These are phyloP conservation scores for Uncinocarpus reesii DNA, from an alignment of 2,329 filamentous ascomycete species.

Conservation along the genomic window DNA sequence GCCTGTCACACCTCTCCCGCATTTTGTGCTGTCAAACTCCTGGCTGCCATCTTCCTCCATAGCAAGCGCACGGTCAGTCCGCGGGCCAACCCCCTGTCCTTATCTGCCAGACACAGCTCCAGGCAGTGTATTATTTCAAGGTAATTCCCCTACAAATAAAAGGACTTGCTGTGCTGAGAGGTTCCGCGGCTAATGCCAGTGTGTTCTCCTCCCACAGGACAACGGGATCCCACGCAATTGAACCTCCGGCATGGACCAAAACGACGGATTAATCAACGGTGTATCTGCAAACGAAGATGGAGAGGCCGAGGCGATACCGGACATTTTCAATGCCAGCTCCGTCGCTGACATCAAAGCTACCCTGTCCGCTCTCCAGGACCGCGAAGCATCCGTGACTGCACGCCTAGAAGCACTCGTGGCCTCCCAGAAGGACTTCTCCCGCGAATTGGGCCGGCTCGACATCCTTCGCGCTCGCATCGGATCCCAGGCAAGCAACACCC, in stretches of 20 bases:
- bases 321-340: constrained; percentile 60
- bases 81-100: too few relatives aligned
- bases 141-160: too few relatives aligned
- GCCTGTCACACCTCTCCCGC: too few relatives aligned
- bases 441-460: constrained; percentile 79
- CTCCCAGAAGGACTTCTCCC: constrained; percentile 75
- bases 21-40: too few relatives aligned
- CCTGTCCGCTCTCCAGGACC: constrained; percentile 62
- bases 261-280: neutral
- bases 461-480: constrained; percentile 79
- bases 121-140: too few relatives aligned
- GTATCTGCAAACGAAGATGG: neutral
- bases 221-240: neutral
- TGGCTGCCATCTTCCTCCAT: too few relatives aligned
- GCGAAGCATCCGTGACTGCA: constrained; percentile 62
- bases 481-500: constrained; percentile 71
- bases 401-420: constrained; percentile 67
- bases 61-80: too few relatives aligned
- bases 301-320: constrained; percentile 13
- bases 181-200: neutral
- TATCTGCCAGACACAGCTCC: too few relatives aligned
- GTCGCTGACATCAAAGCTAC: constrained; percentile 70
- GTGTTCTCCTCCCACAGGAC: neutral
- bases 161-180: too few relatives aligned
- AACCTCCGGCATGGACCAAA: neutral